These are phyloP conservation scores for Calonectria fujianensis DNA, from an alignment of 2,329 filamentous ascomycete species.

Conservation along the genomic window DNA sequence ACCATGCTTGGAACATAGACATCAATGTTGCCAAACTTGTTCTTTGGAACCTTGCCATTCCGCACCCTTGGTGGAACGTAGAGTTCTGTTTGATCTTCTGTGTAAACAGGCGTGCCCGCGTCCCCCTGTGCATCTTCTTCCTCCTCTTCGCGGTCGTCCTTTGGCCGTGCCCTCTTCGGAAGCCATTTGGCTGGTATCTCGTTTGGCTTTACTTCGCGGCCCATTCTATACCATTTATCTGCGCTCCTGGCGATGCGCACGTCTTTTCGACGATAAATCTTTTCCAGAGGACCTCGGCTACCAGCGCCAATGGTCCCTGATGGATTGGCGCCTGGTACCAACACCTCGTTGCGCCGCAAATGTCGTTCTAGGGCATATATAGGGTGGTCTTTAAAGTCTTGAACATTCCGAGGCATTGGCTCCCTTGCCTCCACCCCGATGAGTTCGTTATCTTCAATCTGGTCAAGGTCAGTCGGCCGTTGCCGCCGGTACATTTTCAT, in stretches of 20 bases:
- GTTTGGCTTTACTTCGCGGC: conserved; percentile 84
- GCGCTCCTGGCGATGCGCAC: conserved; percentile 86
- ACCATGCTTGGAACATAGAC: conserved; percentile 95
- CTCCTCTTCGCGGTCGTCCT: conserved; percentile 51
- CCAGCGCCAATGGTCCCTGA: conserved; percentile 87
- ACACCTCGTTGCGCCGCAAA: conserved; percentile 87
- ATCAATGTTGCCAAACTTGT: conserved; percentile 95
- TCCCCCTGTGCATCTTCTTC: conserved; percentile 57
- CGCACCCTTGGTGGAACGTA: conserved; percentile 87
- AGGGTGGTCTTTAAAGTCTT: conserved; percentile 92
- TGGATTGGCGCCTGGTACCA: conserved; percentile 80
- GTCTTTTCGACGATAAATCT: conserved; percentile 87
- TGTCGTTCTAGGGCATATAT: conserved; percentile 90
- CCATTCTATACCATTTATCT: conserved; percentile 94
- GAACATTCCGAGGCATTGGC: conserved; percentile 88
- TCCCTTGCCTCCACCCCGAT: conserved; percentile 82
- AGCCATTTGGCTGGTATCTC: conserved; percentile 90
- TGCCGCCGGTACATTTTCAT: conserved; percentile 68
- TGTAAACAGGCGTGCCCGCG: conserved; percentile 75
- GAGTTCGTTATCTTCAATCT: conserved; percentile 88
- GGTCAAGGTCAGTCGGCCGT: conserved; percentile 79
- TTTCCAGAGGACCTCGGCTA: conserved; percentile 78
- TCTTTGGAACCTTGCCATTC: conserved; percentile 87
- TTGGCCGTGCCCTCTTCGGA: conserved; percentile 66
- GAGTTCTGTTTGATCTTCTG: conserved; percentile 78